phyloP scores from a whole-genome alignment of 129 eudicot genomes.

The Lactuca saligna region DNA sequence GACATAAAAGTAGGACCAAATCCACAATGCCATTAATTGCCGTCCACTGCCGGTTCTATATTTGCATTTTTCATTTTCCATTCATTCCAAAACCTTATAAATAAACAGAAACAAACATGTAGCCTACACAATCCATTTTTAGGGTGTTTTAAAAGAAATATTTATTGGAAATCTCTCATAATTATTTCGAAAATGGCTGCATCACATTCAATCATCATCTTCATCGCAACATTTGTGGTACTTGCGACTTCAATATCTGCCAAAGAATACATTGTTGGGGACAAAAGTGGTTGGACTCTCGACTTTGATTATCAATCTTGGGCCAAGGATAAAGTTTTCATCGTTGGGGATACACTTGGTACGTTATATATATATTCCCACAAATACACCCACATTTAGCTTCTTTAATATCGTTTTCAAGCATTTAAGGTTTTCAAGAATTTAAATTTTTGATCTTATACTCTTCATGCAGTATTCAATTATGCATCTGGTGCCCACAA shows the following conservation, averaged over 20 bases:
- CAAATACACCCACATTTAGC: background rate
- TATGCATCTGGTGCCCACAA: conserved; percentile 31
- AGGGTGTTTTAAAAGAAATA: background rate
- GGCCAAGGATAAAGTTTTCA: conserved; percentile 37
- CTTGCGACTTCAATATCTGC: conserved; percentile 26
- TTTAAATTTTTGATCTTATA: background rate
- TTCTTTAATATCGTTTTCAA: background rate
- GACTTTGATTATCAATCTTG: conserved; percentile 36
- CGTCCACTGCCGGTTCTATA: conserved; percentile 33
- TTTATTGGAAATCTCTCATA: background rate
- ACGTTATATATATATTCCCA: background rate
- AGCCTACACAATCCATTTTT: background rate
- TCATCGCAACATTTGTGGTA: conserved; percentile 22
- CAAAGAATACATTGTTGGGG: conserved; percentile 30
- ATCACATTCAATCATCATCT: conserved; percentile 7
- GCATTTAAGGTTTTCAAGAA: background rate
- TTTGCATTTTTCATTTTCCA: background rate
- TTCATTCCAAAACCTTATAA: conserved; percentile 17
- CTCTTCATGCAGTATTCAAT: conserved; percentile 33
- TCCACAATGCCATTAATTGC: conserved; percentile 19
- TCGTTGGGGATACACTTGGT: conserved; percentile 40
- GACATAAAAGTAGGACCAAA: conserved; percentile 22
- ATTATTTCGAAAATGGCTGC: conserved; percentile 24
- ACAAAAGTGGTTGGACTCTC: conserved; percentile 35
- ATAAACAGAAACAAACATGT: conserved; percentile 3